Percentiles rank a stretch among this genome's conserved stretches.
These are phyloP conservation scores for Populus hybrid DNA, from an alignment of 441 rosid species.

Conservation along the genomic window DNA sequence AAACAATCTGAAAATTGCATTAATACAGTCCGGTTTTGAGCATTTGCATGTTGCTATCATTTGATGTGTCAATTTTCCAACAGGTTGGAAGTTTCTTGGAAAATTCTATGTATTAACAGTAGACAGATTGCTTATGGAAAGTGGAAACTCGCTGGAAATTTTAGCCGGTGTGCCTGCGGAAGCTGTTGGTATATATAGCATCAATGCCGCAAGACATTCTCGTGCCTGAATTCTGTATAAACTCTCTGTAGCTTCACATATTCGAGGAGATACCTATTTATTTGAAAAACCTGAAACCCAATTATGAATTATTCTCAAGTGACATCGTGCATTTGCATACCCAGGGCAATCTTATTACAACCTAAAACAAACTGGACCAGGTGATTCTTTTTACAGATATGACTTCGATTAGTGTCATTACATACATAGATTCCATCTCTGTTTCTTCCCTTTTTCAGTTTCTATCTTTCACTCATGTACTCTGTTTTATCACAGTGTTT, in stretches of 20 bases:
- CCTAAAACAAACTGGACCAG: neutral
- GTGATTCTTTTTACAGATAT: neutral
- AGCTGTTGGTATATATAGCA: neutral
- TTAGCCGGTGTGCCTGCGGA: neutral
- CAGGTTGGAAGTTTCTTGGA: neutral
- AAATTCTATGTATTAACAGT: neutral
- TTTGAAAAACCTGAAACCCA: neutral
- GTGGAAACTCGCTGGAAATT: neutral
- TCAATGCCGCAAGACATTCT: neutral
- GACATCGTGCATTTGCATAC: slow-evolving; percentile 5
- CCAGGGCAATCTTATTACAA: neutral
- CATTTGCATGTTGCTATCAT: neutral
- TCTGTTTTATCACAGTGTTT: neutral
- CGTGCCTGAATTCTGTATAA: neutral
- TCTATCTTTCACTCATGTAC: neutral
- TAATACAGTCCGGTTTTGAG: neutral
- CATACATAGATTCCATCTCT: neutral
- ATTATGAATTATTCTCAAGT: neutral
- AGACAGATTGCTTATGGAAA: neutral
- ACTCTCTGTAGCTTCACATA: neutral
- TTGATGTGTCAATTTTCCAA: neutral
- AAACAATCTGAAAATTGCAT: neutral
- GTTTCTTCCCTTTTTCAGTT: neutral
- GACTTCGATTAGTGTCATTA: neutral
- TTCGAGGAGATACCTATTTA: neutral